Conservation (phyloP, 768 basidiomycete genomes). For the Rhizopogon vinicolor region DNA sequence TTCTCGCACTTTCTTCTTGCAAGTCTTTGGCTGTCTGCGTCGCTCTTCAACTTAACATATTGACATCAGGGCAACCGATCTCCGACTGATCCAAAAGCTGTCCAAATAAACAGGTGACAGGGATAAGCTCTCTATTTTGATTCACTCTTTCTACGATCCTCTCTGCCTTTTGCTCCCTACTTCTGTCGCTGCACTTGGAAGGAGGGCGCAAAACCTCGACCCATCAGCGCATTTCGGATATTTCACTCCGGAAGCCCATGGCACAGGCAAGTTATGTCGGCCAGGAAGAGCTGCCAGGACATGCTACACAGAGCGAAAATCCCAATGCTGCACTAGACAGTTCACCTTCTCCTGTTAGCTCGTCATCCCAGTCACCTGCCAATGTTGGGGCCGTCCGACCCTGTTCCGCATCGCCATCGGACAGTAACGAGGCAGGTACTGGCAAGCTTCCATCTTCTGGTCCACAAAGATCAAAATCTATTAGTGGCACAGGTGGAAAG, state of each 20-base stretch:
- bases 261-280: constrained; percentile 14
- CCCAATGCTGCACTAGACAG: constrained; percentile 15
- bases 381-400: constrained; percentile 15
- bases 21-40: not conserved
- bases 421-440: constrained; percentile 24
- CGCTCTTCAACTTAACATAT: not conserved
- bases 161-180: not conserved
- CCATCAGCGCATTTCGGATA: not conserved
- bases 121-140: not conserved
- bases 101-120: not conserved
- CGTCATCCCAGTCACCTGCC: constrained; percentile 26
- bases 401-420: constrained; percentile 19
- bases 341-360: constrained; percentile 22
- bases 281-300: constrained; percentile 15
- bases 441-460: constrained; percentile 30
- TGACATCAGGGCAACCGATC: not conserved
- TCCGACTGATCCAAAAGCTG: not conserved
- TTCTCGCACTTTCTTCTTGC: not conserved
- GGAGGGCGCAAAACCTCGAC: not conserved
- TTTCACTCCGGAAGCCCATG: constrained; percentile 12
- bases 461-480: constrained; percentile 30
- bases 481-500: constrained; percentile 20
- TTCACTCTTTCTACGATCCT: not conserved
- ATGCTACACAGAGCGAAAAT: constrained; percentile 21
- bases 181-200: not conserved